Conservation (phyloP, 306 rosid genomes). For the Phaseolus lunatus region DNA sequence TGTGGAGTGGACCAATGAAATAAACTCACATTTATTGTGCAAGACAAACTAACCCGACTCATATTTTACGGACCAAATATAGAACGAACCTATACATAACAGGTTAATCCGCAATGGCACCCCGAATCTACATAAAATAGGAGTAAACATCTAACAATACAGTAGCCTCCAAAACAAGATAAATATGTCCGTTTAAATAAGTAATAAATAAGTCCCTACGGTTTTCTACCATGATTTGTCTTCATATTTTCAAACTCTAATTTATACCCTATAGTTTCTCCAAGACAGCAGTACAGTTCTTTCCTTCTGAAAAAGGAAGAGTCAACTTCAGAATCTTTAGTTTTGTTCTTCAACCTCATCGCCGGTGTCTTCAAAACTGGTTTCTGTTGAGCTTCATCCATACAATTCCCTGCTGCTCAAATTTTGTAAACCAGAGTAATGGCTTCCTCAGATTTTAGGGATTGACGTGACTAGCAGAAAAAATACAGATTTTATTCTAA, state of each 20-base stretch:
- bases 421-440: slow-evolving; percentile 9
- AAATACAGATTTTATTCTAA: neutral
- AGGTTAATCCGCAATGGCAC: no score
- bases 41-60: no score
- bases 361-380: neutral
- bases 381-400: slow-evolving; percentile 36
- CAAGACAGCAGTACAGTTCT: slow-evolving; percentile 6
- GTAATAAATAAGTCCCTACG: neutral
- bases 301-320: slow-evolving; percentile 30
- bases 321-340: slow-evolving; percentile 7
- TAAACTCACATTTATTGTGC: no score
- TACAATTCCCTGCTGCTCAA: neutral
- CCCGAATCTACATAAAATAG: neutral
- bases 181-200: neutral
- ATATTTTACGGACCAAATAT: no score
- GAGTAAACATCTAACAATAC: neutral
- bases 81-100: no score
- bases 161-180: neutral
- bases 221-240: neutral
- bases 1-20: no score
- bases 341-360: slow-evolving; percentile 28
- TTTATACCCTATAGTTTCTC: slow-evolving; percentile 9
- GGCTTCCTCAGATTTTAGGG: neutral
- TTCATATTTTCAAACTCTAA: slow-evolving; percentile 20
- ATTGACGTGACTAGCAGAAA: neutral